phyloP scores from a whole-genome alignment of 2,329 filamentous ascomycete species.

The Aureobasidium sp. region DNA sequence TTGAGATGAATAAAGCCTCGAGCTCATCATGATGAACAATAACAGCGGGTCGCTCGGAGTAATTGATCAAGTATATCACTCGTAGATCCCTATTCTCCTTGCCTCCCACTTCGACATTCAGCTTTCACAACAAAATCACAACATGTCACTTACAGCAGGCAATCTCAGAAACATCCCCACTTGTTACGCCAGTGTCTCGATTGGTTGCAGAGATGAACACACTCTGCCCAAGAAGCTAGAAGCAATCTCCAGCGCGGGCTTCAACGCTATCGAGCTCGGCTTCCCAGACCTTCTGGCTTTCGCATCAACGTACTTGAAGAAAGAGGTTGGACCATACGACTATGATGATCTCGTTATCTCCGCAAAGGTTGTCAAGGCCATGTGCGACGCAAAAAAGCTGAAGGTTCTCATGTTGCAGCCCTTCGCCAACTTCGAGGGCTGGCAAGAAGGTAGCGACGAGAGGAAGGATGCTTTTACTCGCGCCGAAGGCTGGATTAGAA shows the following conservation, averaged over 20 bases:
- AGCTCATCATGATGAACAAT: not conserved
- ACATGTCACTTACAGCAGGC: conserved; percentile 31
- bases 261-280: conserved; percentile 63
- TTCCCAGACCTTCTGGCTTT: conserved; percentile 66
- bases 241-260: conserved; percentile 58
- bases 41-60: conserved; percentile 3
- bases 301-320: conserved; percentile 42
- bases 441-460: conserved; percentile 52
- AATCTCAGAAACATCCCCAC: conserved; percentile 39
- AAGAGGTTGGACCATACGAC: conserved; percentile 48
- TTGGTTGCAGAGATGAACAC: conserved; percentile 41
- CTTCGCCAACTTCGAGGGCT: conserved; percentile 71
- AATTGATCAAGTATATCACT: not conserved
- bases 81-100: not conserved
- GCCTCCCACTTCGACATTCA: not conserved
- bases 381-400: conserved; percentile 50
- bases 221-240: conserved; percentile 54
- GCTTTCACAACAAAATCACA: not conserved
- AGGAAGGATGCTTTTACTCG: conserved; percentile 56
- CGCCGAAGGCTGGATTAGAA: conserved; percentile 59
- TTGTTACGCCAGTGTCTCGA: conserved; percentile 51
- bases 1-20: not conserved
- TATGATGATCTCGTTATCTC: conserved; percentile 52
- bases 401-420: conserved; percentile 66
- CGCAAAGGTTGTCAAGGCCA: conserved; percentile 46